These are phyloP conservation scores for Wallacemonas sp. DNA, from an alignment of 208 protist species.

Conservation along the genomic window DNA sequence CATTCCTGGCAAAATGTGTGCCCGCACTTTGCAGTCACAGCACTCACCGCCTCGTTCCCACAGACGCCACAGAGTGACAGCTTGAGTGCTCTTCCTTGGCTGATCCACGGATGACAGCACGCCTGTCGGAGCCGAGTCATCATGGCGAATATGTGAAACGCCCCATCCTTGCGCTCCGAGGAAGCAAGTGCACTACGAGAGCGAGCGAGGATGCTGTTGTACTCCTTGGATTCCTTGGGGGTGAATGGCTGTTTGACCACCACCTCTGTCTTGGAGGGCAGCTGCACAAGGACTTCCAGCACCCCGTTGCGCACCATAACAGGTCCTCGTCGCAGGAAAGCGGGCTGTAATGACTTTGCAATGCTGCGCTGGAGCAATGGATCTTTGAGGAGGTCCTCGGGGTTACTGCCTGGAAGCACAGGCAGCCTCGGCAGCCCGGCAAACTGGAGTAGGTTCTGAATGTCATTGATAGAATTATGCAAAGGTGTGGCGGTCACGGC, in stretches of 20 bases:
- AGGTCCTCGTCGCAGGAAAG: conserved; percentile 82
- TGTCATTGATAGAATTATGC: conserved; percentile 93
- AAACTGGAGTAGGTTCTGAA: conserved; percentile 91
- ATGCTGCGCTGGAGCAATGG: conserved; percentile 76
- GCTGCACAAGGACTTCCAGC: conserved; percentile 72
- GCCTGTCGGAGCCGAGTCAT: conserved; percentile 93
- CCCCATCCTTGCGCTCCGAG: conserved; percentile 58
- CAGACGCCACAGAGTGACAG: conserved; percentile 82
- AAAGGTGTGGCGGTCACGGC: conserved; percentile 93
- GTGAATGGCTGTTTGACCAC: conserved; percentile 72
- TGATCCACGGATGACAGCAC: conserved; percentile 92
- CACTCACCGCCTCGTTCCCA: conserved; percentile 50
- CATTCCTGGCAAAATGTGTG: conserved; percentile 91
- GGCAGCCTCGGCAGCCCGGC: conserved; percentile 76
- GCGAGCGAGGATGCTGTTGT: conserved; percentile 84
- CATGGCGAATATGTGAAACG: conserved; percentile 93
- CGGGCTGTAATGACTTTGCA: conserved; percentile 84
- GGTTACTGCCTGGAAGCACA: conserved; percentile 61
- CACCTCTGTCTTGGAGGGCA: conserved; percentile 78
- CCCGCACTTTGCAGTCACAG: conserved; percentile 70
- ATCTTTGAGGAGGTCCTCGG: conserved; percentile 80
- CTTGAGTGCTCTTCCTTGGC: conserved; percentile 54
- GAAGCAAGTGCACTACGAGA: conserved; percentile 74
- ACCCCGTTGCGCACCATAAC: conserved; percentile 88
- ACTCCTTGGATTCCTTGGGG: conserved; percentile 70